Conservation (phyloP, 2,329 filamentous ascomycete genomes). For the Cercospora brassicicola region DNA sequence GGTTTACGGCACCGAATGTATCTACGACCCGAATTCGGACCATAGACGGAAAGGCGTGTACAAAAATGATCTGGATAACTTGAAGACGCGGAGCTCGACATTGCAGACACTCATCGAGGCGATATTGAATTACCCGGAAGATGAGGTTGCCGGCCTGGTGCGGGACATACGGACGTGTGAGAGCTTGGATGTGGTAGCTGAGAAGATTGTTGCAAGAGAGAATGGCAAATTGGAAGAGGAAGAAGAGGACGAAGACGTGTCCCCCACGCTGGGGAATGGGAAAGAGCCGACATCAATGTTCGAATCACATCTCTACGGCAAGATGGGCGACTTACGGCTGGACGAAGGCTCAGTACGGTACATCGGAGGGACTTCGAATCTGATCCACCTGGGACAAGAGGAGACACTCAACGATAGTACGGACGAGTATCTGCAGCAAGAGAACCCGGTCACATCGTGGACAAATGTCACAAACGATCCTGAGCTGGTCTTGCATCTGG, state of each 20-base stretch:
- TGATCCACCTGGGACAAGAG: constrained; percentile 71
- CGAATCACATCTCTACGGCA: constrained; percentile 82
- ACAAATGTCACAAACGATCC: constrained; percentile 79
- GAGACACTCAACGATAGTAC: constrained; percentile 38
- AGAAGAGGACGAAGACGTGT: constrained; percentile 44
- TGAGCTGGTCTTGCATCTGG: constrained; percentile 76
- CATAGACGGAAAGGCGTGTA: constrained; percentile 96
- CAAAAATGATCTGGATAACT: constrained; percentile 84
- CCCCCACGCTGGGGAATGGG: constrained; percentile 38
- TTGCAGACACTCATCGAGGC: constrained; percentile 90
- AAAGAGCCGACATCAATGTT: constrained; percentile 47
- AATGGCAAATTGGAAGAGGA: constrained; percentile 49
- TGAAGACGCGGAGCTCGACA: constrained; percentile 83
- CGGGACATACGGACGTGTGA: constrained; percentile 85
- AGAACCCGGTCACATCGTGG: constrained; percentile 80
- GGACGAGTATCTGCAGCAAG: constrained; percentile 54
- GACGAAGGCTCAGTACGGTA: constrained; percentile 87
- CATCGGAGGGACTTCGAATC: constrained; percentile 89
- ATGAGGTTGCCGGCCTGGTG: constrained; percentile 80
- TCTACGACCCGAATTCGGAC: constrained; percentile 95
- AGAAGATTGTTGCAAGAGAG: constrained; percentile 57
- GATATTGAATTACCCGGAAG: constrained; percentile 85
- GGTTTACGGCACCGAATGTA: constrained; percentile 84
- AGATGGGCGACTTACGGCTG: constrained; percentile 86
- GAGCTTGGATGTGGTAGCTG: constrained; percentile 64